These are phyloP conservation scores for Harringtonia lauricola DNA, from an alignment of 2,329 filamentous ascomycete genomes.

Conservation along the genomic window DNA sequence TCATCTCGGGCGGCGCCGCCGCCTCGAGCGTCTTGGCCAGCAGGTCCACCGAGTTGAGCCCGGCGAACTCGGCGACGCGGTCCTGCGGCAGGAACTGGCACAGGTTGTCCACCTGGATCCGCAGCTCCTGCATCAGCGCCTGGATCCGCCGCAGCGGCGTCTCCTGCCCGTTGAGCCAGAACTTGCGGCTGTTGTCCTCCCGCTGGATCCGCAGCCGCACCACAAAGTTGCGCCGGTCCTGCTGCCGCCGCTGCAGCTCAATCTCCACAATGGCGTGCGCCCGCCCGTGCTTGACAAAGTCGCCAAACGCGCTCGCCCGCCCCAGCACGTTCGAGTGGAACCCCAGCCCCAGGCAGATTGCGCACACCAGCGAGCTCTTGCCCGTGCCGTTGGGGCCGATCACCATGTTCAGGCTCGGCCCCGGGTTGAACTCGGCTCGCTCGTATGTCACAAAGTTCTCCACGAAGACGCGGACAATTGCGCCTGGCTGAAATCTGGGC, in stretches of 20 bases:
- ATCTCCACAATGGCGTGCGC: slow-evolving; percentile 76
- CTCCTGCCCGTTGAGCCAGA: slow-evolving; percentile 60
- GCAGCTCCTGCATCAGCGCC: slow-evolving; percentile 56
- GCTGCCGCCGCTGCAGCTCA: slow-evolving; percentile 60
- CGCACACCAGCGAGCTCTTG: slow-evolving; percentile 94
- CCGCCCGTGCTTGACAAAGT: slow-evolving; percentile 88
- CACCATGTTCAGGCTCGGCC: slow-evolving; percentile 93
- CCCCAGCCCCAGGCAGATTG: slow-evolving; percentile 86
- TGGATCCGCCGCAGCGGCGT: slow-evolving; percentile 53
- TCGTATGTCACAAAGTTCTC: slow-evolving; percentile 93
- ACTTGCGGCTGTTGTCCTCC: slow-evolving; percentile 74
- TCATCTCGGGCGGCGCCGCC: slow-evolving; percentile 72
- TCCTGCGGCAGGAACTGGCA: slow-evolving; percentile 97
- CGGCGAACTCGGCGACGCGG: slow-evolving; percentile 87
- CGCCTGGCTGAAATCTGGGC: slow-evolving; percentile 54
- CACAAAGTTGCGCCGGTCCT: slow-evolving; percentile 54
- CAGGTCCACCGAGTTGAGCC: slow-evolving; percentile 68
- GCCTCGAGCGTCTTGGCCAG: slow-evolving; percentile 80
- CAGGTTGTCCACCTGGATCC: slow-evolving; percentile 94
- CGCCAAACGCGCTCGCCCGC: slow-evolving; percentile 70
- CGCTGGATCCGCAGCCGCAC: slow-evolving; percentile 67
- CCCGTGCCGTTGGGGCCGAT: slow-evolving; percentile 98
- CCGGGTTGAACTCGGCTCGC: slow-evolving; percentile 79
- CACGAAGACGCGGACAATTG: slow-evolving; percentile 79
- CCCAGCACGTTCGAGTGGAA: slow-evolving; percentile 75